phyloP scores from a whole-genome alignment of 352 stramenopile species.

The Phytophthora tentaculata region DNA sequence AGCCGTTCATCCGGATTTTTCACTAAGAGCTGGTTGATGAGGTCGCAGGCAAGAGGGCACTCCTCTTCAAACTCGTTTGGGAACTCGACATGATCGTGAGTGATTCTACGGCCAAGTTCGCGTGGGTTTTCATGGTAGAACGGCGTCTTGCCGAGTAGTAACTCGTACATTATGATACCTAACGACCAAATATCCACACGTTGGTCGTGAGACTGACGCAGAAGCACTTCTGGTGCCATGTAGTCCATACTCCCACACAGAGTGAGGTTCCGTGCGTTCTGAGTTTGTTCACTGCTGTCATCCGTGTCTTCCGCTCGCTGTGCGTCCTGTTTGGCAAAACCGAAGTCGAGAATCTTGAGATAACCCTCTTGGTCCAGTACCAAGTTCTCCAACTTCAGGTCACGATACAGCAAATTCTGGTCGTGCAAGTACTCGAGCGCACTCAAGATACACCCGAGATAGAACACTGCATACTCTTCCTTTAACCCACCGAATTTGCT shows the following conservation, averaged over 20 bases:
- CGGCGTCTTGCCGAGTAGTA: conserved; percentile 83
- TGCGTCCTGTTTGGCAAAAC: conserved; percentile 72
- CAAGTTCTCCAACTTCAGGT: conserved; percentile 93
- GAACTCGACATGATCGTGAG: conserved; percentile 68
- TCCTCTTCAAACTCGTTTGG: conserved; percentile 69
- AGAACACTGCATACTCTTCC: conserved; percentile 84
- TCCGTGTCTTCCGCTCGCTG: conserved; percentile 19
- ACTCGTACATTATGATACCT: conserved; percentile 90
- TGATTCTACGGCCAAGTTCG: conserved; percentile 80
- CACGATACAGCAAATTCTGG: conserved; percentile 79
- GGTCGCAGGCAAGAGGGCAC: conserved; percentile 49
- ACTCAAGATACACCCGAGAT: conserved; percentile 88
- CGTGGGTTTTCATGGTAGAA: conserved; percentile 88
- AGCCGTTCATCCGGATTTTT: conserved; percentile 59
- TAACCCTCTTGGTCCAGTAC: conserved; percentile 91
- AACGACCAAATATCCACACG: conserved; percentile 84
- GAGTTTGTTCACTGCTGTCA: conserved; percentile 31
- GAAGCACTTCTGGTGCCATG: conserved; percentile 82
- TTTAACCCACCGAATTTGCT: conserved; percentile 56
- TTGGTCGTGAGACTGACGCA: conserved; percentile 64
- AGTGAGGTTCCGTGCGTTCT: conserved; percentile 63
- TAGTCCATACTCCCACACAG: conserved; percentile 86
- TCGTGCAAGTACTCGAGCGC: conserved; percentile 81
- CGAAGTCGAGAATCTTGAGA: conserved; percentile 83
- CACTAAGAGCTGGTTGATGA: conserved; percentile 65